These are phyloP conservation scores for Acanthamoeba triangularis DNA, from an alignment of 208 protist genomes.

Conservation along the genomic window DNA sequence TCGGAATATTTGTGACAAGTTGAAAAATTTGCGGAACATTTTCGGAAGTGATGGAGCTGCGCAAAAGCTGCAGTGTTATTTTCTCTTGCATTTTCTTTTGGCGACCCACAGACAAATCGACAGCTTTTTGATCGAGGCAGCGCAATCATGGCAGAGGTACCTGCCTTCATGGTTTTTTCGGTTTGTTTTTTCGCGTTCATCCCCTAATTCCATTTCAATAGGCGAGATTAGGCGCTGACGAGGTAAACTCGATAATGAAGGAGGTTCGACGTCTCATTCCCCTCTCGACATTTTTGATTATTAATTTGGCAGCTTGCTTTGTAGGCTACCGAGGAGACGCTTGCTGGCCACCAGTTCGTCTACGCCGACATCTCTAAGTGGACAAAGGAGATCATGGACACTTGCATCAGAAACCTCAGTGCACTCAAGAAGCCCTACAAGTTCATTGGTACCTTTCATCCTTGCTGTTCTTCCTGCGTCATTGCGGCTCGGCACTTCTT, in stretches of 20 bases:
- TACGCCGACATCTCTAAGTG: conserved; percentile 89
- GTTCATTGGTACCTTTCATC: conserved; percentile 85
- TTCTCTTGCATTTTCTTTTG: too few species aligned
- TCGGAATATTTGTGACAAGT: too few species aligned
- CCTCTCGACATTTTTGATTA: neutral
- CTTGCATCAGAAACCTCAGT: conserved; percentile 87
- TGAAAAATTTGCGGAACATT: too few species aligned
- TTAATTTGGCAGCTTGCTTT: neutral
- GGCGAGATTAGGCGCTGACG: neutral
- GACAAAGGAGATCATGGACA: conserved; percentile 90
- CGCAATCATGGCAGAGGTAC: too few species aligned
- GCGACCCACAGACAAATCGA: too few species aligned
- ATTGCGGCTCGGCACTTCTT: conserved; percentile 2
- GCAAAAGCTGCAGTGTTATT: too few species aligned
- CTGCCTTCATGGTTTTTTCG: too few species aligned
- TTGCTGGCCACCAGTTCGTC: conserved; percentile 81
- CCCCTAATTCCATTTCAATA: neutral
- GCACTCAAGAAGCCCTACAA: conserved; percentile 91
- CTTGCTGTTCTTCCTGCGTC: neutral
- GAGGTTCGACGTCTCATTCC: neutral
- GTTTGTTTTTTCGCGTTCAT: neutral
- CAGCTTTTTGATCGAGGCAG: too few species aligned
- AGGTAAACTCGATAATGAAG: conserved; percentile 15
- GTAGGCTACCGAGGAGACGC: conserved; percentile 84
- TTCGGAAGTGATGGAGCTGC: too few species aligned